Evolutionary conservation across 805 yeast genomes (phyloP), one percentile per base, ranked within the genome.

Genomic region (Candida succiphila): DNA sequence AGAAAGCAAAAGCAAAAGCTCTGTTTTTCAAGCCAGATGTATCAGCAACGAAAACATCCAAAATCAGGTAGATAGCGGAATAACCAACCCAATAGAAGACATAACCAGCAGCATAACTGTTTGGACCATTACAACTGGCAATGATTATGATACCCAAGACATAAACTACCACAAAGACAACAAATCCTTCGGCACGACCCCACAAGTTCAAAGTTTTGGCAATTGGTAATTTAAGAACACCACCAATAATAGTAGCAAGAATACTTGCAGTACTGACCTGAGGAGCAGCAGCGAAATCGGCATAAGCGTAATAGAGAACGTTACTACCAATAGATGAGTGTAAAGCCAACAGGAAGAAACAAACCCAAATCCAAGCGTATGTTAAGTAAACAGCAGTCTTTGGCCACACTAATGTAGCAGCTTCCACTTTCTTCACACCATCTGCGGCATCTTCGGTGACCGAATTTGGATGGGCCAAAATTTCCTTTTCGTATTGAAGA

Each of bases 341-440:
- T 16, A 56, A 34, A n/a, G 60, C 55, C 25, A 54, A 42, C 49
- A 55, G 45, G 43, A 56, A 58, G 42, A 41, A 57, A 28, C 52
- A 46, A 18, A 55, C 45, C 61, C 61, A 57, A 36, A 57, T 56
- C 56, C 53, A 46, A 13, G 49, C 51, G 35, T 54, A 56, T 14
- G 50, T 48, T 5, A 30, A 13, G 25, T 49, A 49, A 29, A 57
- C 42, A 5, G 51, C 44, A 22, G 36, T 40, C 30, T 38, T 48
- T 20, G 48, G 28, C 63, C 62, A 58, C 14, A 54, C 60, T 25
- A 40, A 27, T n/a, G 54, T 42, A 16, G 44, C 46, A 6, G 54
- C 61, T 40, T 58, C 60, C 7, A 43, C 43, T 27, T 51, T 48
- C 24, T 50, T 41, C 5, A 56, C 51, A 33, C 58, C 59, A 5